A percentile compares a stretch with the other conserved stretches of the same genome.
Conservation (phyloP, 2,329 filamentous ascomycete species). For the Aspergillus piperis region DNA sequence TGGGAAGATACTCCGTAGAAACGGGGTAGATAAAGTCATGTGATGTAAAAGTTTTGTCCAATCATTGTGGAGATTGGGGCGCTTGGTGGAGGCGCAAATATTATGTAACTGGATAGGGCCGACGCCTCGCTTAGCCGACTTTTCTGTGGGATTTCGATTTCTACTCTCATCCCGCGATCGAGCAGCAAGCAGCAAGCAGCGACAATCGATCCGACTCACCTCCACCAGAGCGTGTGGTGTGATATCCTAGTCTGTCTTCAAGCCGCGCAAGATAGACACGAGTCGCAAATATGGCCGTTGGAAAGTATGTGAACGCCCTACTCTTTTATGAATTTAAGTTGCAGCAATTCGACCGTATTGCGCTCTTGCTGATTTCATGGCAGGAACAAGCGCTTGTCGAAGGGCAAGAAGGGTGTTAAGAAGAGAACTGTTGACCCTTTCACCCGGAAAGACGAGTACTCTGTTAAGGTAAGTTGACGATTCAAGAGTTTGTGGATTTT, state of each 20-base stretch:
- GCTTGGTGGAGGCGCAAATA: constrained; percentile 19
- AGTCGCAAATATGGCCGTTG: constrained; percentile 78
- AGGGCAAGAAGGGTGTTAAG: constrained; percentile 99
- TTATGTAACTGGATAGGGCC: constrained; percentile 42
- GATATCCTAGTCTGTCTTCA: constrained; percentile 46
- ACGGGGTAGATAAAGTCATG: background rate
- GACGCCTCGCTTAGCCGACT: constrained; percentile 47
- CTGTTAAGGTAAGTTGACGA: constrained; percentile 72
- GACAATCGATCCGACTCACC: constrained; percentile 39
- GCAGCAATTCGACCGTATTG: background rate
- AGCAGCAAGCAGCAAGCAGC: constrained; percentile 35
- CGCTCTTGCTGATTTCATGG: constrained; percentile 18
- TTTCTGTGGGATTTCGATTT: constrained; percentile 49
- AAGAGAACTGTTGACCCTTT: constrained; percentile 99
- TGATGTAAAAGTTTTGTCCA: background rate
- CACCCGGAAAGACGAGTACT: constrained; percentile 99
- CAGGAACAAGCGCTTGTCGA: constrained; percentile 99
- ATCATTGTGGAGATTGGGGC: constrained; percentile 1
- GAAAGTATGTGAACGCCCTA: constrained; percentile 61
- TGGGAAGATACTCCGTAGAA: too few relatives aligned
- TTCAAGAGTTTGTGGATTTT: background rate
- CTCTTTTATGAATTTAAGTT: background rate
- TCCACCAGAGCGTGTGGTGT: constrained; percentile 42
- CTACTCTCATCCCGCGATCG: constrained; percentile 37
- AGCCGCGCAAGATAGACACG: constrained; percentile 44